phyloP scores from a whole-genome alignment of 805 yeast species.

The Saturnispora halmiae region DNA sequence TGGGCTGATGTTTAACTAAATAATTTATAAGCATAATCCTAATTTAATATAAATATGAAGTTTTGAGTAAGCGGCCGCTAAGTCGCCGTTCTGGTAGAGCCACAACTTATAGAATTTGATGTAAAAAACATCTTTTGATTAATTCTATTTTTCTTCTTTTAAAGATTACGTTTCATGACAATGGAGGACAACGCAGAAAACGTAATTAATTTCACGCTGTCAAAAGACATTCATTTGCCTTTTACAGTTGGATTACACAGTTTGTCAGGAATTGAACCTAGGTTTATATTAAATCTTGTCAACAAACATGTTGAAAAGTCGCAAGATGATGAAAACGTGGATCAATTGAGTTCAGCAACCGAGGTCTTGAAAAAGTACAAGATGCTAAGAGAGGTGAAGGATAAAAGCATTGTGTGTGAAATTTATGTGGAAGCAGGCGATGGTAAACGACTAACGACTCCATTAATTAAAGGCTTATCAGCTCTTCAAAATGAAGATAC shows the following conservation, averaged over 20 bases:
- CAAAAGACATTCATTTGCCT: constrained; percentile 44
- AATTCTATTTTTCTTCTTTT: too few relatives aligned
- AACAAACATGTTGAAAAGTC: neutral
- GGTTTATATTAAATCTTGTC: constrained; percentile 4
- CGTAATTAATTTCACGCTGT: constrained; percentile 40
- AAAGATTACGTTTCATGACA: too few relatives aligned
- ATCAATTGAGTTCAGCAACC: constrained; percentile 3
- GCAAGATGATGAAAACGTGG: neutral
- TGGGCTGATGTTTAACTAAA: constrained; percentile 47
- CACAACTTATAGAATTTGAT: too few relatives aligned
- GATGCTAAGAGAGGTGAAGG: constrained; percentile 12
- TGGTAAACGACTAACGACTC: constrained; percentile 35
- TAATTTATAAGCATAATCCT: too few relatives aligned
- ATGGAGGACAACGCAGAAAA: constrained; percentile 4
- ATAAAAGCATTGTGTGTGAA: constrained; percentile 9
- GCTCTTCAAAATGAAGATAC: constrained; percentile 1
- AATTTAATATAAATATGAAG: too few relatives aligned
- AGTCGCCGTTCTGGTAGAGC: too few relatives aligned
- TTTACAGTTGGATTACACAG: constrained; percentile 37
- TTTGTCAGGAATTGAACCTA: constrained; percentile 13
- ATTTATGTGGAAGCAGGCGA: constrained; percentile 28
- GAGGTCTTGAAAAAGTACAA: constrained; percentile 14
- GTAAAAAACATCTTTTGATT: too few relatives aligned
- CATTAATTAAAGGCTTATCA: constrained; percentile 26
- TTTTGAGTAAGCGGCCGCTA: too few relatives aligned